These are phyloP conservation scores for Phialocephala subalpina DNA, from an alignment of 2,329 filamentous ascomycete species.

Conservation along the genomic window DNA sequence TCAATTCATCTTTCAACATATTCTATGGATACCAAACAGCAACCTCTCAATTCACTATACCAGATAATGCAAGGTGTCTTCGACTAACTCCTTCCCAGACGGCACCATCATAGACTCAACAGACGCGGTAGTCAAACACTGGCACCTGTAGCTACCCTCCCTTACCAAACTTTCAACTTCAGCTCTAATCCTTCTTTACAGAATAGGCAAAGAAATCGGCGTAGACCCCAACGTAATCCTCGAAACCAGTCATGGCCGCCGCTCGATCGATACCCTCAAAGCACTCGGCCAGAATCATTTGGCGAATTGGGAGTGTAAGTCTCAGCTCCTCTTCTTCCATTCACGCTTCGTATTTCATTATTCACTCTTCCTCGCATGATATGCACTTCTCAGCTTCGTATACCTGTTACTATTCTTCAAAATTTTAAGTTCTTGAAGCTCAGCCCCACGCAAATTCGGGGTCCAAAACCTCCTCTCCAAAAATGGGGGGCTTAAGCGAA, in stretches of 20 bases:
- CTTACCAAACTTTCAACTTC: constrained; percentile 17
- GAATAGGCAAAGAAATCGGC: constrained; percentile 83
- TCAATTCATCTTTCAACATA: background rate
- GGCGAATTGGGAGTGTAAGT: constrained; percentile 92
- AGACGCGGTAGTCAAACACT: constrained; percentile 78
- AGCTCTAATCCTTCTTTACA: constrained; percentile 44
- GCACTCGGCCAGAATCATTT: constrained; percentile 78
- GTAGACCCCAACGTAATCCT: constrained; percentile 87
- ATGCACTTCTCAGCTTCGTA: constrained; percentile 22
- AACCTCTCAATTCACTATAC: background rate
- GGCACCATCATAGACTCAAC: constrained; percentile 19
- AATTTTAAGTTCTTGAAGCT: constrained; percentile 10
- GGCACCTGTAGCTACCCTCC: constrained; percentile 57
- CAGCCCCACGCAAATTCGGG: background rate
- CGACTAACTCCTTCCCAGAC: constrained; percentile 9
- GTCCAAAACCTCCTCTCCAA: background rate
- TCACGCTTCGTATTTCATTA: background rate
- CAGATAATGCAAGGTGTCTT: background rate
- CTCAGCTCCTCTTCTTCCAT: background rate
- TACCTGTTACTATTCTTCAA: constrained; percentile 11
- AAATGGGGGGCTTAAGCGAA: constrained; percentile 13
- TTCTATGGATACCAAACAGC: background rate
- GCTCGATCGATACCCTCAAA: constrained; percentile 86
- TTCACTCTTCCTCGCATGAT: background rate
- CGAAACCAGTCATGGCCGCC: constrained; percentile 87